Base-by-base conservation (phyloP, 2,329 filamentous ascomycete genomes). In the Dactylellina cionopaga region DNA sequence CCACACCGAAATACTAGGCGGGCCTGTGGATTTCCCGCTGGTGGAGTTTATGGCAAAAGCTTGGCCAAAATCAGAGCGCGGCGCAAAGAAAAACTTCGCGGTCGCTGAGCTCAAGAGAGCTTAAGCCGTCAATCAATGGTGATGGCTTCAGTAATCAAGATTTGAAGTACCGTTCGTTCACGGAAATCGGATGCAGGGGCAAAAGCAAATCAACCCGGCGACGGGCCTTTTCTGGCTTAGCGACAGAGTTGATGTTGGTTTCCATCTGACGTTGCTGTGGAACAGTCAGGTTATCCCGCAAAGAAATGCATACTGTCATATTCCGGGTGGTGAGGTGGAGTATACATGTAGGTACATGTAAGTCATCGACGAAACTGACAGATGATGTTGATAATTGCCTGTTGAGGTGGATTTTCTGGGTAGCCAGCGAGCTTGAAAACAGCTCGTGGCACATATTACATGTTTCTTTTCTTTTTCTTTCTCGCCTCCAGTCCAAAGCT, bases 101-200 rank as follows among this genome's bases (percentile, higher is more conserved):
- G 52, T 63, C 35, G 33, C 29, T 41, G 55, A 37, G 43, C 31
- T 62, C 46, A 39, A 3, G 9, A 5, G 44, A 52, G 27, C 33
- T 43, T 39, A 27, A 27, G 33, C 9, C n/a, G 31, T 37, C 41
- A 25, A 25, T 37, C 6, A 24, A 52, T 4, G n/a, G 13, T 9
- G 4, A n/a, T 7, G 41, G 6, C 17, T 37, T 43, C 58, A 65
- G 49, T 47, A 54, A 65, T 46, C 60, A 55, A 31, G 31, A 55
- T 39, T n/a, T 41, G n/a, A 27, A 13, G 5, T 11, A 24, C 52
- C 60, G 49, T 37, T 47, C n/a, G 29, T 24, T 46, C 37, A 51
- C 60, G 60, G 60, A 46, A 65, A 65, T 47, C 60, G 60, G 60
- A 27, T 55, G 49, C 60, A 65, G 60, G 60, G 60, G 60, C 39